phyloP scores from a whole-genome alignment of 2,329 filamentous ascomycete species.

The Trichoderma aggressivum region DNA sequence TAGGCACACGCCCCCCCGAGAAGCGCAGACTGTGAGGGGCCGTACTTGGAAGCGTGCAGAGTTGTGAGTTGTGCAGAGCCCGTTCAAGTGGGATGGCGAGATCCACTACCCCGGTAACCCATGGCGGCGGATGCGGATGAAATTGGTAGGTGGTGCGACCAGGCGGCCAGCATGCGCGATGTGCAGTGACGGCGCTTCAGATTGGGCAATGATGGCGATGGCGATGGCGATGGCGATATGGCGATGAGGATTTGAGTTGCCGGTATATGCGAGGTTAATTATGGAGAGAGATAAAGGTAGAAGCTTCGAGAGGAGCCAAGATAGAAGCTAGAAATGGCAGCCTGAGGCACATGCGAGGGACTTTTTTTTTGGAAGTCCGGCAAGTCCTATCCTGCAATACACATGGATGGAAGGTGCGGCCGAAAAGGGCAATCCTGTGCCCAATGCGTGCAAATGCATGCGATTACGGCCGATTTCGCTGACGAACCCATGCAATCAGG shows the following conservation, averaged over 20 bases:
- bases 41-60: conserved; percentile 7
- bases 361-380: not conserved
- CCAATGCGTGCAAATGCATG: not conserved
- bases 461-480: not conserved
- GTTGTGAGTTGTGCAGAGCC: conserved; percentile 8
- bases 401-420: not conserved
- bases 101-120: conserved; percentile 22
- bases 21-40: conserved; percentile 9
- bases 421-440: not conserved
- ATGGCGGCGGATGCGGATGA: conserved; percentile 14
- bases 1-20: not conserved
- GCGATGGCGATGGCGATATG: not conserved
- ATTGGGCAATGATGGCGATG: not conserved
- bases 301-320: not conserved
- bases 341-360: not conserved
- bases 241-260: not conserved
- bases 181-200: not conserved
- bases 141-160: conserved; percentile 6
- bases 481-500: not conserved
- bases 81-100: conserved; percentile 16
- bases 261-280: not conserved
- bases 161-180: not conserved
- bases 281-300: not conserved
- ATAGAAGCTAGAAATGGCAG: not conserved
- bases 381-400: not conserved